Conservation (phyloP, 352 stramenopile genomes). For the Pythium pyrilobum region DNA sequence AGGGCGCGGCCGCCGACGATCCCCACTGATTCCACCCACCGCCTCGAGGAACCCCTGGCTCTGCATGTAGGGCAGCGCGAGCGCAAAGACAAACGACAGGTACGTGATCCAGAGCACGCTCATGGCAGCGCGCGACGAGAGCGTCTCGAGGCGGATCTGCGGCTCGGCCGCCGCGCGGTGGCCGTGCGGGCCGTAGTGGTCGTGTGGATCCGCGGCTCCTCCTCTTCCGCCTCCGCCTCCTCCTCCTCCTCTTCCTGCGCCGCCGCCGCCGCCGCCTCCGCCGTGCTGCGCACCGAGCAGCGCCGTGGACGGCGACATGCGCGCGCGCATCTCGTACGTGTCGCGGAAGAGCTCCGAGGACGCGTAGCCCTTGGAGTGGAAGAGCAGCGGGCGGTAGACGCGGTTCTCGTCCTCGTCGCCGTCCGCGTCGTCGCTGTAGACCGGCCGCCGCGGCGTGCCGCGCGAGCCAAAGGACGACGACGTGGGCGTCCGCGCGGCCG, state of each 20-base stretch:
- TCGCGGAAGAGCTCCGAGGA: conserved; percentile 79
- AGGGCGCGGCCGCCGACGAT: too few species aligned
- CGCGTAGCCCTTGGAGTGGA: conserved; percentile 73
- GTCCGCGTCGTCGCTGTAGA: conserved; percentile 9
- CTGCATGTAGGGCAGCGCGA: conserved; percentile 70
- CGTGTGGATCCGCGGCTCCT: too few species aligned
- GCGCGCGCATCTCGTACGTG: conserved; percentile 72
- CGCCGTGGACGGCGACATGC: conserved; percentile 34
- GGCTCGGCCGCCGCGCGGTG: conserved; percentile 23
- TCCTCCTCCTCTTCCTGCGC: too few species aligned
- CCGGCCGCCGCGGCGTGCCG: conserved; percentile 8
- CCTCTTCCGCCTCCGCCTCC: too few species aligned
- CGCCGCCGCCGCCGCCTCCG: not conserved
- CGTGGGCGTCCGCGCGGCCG: conserved; percentile 6
- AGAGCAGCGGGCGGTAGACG: conserved; percentile 77
- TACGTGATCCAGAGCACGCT: conserved; percentile 76
- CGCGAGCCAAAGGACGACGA: conserved; percentile 14
- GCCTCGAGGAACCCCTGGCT: conserved; percentile 67
- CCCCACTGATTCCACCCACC: too few species aligned
- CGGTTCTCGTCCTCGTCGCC: conserved; percentile 30
- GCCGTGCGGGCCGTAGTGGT: not conserved
- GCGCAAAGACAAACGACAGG: conserved; percentile 61
- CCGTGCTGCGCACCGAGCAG: conserved; percentile 16
- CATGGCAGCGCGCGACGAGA: conserved; percentile 68
- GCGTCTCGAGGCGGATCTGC: conserved; percentile 73